These are phyloP conservation scores for Chamaecyparis obtusa DNA, from an alignment of 75 land plant species.

Conservation along the genomic window DNA sequence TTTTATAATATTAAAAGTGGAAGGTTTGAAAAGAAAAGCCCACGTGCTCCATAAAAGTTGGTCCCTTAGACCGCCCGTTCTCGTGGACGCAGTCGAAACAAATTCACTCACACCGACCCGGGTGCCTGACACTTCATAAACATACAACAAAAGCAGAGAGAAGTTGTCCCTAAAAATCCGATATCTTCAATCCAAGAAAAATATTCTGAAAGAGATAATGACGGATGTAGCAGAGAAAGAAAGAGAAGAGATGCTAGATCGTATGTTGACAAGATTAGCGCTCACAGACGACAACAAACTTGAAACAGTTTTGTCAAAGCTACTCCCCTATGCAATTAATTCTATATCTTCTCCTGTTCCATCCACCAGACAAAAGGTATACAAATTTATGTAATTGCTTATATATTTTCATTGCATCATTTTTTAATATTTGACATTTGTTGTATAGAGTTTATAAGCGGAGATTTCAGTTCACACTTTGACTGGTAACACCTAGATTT, in stretches of 20 bases:
- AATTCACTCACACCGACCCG: too few species aligned
- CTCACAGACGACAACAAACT: conserved; percentile 89
- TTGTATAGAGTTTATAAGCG: background rate
- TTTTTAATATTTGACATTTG: background rate
- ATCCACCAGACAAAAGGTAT: conserved; percentile 67
- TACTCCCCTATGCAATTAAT: conserved; percentile 78
- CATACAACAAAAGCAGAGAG: too few species aligned
- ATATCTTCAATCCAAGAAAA: background rate
- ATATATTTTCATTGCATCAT: background rate
- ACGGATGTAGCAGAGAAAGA: conserved; percentile 39
- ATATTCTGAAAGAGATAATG: background rate
- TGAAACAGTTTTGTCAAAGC: conserved; percentile 68
- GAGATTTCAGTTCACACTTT: background rate
- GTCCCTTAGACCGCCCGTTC: too few species aligned
- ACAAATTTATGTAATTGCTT: background rate
- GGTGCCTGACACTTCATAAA: too few species aligned
- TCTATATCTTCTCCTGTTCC: conserved; percentile 59
- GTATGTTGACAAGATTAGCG: conserved; percentile 87
- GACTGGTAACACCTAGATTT: too few species aligned
- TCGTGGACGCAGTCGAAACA: too few species aligned
- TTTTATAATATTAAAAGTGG: too few species aligned
- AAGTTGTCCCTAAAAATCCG: too few species aligned
- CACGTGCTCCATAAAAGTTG: too few species aligned
- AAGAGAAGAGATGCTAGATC: conserved; percentile 77
- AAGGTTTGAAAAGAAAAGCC: too few species aligned